phyloP scores from a whole-genome alignment of 768 basidiomycete genomes.

The Trametes elegans region DNA sequence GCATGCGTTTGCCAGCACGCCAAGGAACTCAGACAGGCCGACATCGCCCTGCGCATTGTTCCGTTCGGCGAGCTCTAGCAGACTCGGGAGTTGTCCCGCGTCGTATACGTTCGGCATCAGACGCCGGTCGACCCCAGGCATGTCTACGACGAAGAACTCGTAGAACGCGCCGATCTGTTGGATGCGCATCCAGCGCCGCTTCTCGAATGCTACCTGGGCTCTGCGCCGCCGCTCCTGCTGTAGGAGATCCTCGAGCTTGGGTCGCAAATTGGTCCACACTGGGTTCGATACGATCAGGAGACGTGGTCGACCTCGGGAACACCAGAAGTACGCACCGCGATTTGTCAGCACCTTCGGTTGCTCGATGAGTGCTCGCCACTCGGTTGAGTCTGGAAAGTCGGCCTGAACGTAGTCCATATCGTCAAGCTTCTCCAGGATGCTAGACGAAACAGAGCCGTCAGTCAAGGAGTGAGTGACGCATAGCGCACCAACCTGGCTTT shows the following conservation, averaged over 20 bases:
- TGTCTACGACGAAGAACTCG: too few species aligned
- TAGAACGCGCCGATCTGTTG: too few species aligned
- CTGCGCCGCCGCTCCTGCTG: not conserved
- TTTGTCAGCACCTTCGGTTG: not conserved
- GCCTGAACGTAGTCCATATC: not conserved
- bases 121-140: too few species aligned
- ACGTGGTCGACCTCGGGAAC: not conserved
- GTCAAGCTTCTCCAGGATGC: not conserved
- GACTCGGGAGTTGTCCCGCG: not conserved
- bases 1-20: too few species aligned
- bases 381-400: not conserved
- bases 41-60: too few species aligned
- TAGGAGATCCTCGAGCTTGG: not conserved
- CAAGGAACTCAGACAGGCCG: too few species aligned
- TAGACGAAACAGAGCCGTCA: not conserved
- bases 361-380: not conserved
- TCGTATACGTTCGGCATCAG: not conserved
- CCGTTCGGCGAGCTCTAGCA: not conserved
- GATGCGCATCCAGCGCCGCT: too few species aligned
- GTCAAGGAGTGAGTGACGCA: not conserved
- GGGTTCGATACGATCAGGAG: not conserved
- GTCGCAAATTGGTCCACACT: not conserved
- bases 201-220: too few species aligned
- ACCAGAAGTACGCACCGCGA: not conserved
- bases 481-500: not conserved